These are phyloP conservation scores for Rubia yunnanensis DNA, from an alignment of 257 asterid species.

Conservation along the genomic window DNA sequence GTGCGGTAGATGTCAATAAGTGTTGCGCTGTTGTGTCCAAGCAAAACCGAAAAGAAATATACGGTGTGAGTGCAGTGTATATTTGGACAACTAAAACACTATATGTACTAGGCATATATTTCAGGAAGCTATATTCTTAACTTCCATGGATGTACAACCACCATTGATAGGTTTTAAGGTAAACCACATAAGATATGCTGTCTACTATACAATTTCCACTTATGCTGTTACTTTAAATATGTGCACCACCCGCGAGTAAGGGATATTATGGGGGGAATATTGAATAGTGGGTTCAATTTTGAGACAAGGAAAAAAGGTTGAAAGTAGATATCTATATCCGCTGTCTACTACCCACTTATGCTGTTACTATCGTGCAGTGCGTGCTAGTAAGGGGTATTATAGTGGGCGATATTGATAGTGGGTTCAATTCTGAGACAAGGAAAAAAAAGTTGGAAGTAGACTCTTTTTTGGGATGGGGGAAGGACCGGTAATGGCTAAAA, in stretches of 20 bases:
- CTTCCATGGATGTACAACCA: neutral
- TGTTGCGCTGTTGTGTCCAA: conserved; percentile 56
- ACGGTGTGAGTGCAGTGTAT: conserved; percentile 23
- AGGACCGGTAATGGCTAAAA: neutral
- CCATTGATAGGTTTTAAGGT: neutral
- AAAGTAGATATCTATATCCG: too few relatives aligned
- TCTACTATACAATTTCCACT: too few relatives aligned
- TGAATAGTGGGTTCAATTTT: too few relatives aligned
- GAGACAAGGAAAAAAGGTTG: too few relatives aligned
- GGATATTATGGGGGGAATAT: neutral
- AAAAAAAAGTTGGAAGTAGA: neutral
- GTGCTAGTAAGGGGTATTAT: too few relatives aligned
- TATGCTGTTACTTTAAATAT: too few relatives aligned
- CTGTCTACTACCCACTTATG: too few relatives aligned
- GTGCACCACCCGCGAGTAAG: neutral
- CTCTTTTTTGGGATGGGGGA: neutral
- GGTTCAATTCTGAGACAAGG: neutral
- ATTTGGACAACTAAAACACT: neutral
- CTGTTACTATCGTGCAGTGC: too few relatives aligned
- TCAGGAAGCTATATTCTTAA: neutral
- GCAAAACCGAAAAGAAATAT: conserved; percentile 6
- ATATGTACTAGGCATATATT: neutral
- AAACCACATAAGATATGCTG: neutral
- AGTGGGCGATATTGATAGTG: too few relatives aligned
- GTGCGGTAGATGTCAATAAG: conserved; percentile 94